Evolutionary conservation across 257 asterid species (phyloP).

Genomic region (Solanum tarijense): DNA sequence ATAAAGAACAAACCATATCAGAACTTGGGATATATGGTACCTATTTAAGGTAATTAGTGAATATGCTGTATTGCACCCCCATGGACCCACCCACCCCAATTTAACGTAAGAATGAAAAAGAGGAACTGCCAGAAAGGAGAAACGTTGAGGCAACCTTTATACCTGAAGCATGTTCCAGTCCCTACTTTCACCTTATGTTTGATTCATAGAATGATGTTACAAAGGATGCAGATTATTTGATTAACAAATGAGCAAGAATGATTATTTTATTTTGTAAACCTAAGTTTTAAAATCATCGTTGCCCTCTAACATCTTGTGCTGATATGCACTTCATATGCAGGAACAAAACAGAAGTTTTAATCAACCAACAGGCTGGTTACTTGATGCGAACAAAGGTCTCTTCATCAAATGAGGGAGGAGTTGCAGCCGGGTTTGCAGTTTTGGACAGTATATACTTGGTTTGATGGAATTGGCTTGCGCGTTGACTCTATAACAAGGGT

Average conservation of each 20-base stretch:
- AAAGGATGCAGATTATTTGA: not conserved
- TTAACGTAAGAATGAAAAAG: not conserved
- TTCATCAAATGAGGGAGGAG: constrained; percentile 95
- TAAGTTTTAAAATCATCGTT: not conserved
- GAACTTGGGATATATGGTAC: constrained; percentile 81
- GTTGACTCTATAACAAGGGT: not conserved
- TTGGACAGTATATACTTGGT: constrained; percentile 84
- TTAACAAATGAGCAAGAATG: not conserved
- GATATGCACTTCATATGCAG: constrained; percentile 16
- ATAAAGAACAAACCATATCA: constrained; percentile 61
- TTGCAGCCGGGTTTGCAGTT: constrained; percentile 93
- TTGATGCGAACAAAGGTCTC: constrained; percentile 96
- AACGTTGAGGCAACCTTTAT: not conserved
- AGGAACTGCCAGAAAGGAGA: not conserved
- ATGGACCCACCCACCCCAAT: not conserved
- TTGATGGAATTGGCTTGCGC: constrained; percentile 14
- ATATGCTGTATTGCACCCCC: not conserved
- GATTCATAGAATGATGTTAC: not conserved
- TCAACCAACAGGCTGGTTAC: constrained; percentile 58
- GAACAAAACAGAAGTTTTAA: constrained; percentile 42
- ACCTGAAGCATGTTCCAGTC: not conserved
- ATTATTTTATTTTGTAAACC: not conserved
- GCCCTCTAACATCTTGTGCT: not conserved
- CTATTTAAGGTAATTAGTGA: constrained; percentile 55
- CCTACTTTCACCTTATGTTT: not conserved